Percentiles rank a stretch among this genome's conserved stretches.
These are phyloP conservation scores for Carex kokanica DNA, from an alignment of 176 grass and related monocot genomes.

Conservation along the genomic window DNA sequence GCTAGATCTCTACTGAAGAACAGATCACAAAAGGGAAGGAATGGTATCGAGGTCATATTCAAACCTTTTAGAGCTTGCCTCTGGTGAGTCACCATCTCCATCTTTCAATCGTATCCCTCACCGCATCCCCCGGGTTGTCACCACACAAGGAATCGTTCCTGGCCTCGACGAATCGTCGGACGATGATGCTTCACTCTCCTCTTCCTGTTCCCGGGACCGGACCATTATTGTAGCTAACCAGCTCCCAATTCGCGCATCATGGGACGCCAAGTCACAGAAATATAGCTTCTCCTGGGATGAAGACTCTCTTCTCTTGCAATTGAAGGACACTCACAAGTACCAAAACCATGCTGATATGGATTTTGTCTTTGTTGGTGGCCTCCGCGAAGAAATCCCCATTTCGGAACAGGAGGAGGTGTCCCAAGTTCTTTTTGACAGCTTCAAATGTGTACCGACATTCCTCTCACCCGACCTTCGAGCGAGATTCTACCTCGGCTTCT, in stretches of 20 bases:
- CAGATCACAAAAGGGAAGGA: not conserved
- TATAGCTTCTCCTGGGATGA: constrained; percentile 77
- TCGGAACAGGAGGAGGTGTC: constrained; percentile 68
- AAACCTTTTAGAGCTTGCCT: constrained; percentile 79
- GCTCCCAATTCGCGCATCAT: constrained; percentile 65
- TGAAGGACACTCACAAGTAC: constrained; percentile 63
- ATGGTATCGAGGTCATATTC: constrained; percentile 98
- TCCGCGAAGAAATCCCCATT: constrained; percentile 59
- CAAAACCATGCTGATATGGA: constrained; percentile 53
- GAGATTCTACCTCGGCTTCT: constrained; percentile 90
- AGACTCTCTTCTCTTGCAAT: constrained; percentile 79
- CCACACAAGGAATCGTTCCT: constrained; percentile 65
- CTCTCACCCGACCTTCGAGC: constrained; percentile 57
- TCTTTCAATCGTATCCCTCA: constrained; percentile 41
- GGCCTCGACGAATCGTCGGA: constrained; percentile 68
- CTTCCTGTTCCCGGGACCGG: constrained; percentile 51
- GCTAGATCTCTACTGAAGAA: not conserved
- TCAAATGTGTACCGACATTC: constrained; percentile 81
- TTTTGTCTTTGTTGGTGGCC: constrained; percentile 85
- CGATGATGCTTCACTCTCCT: constrained; percentile 43
- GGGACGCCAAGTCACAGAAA: constrained; percentile 17
- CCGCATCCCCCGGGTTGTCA: constrained; percentile 76
- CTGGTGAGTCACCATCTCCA: constrained; percentile 43
- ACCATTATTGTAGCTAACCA: constrained; percentile 93
- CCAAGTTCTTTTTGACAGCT: constrained; percentile 55